Percentiles rank a stretch among this genome's conserved stretches.
Conservation (phyloP, 2,329 filamentous ascomycete genomes). For the Nemania sp. region DNA sequence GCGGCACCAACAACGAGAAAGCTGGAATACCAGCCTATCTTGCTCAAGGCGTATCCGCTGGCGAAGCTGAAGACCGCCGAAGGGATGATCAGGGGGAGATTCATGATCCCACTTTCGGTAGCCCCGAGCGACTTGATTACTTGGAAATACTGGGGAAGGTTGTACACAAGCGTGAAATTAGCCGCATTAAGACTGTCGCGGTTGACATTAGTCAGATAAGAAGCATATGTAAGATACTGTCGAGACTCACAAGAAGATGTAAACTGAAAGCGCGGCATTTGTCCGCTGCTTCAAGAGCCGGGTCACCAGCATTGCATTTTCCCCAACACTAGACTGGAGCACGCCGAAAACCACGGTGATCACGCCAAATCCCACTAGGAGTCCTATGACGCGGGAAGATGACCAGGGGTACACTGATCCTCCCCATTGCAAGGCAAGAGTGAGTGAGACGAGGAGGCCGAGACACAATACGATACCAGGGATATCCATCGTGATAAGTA, state of each 20-base stretch:
- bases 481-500: too few relatives aligned
- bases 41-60: conserved; percentile 32
- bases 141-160: conserved; percentile 48
- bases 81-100: conserved; percentile 44
- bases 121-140: conserved; percentile 40
- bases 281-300: conserved; percentile 11
- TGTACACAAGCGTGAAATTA: conserved; percentile 35
- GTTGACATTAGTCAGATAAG: neutral
- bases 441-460: neutral
- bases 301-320: conserved; percentile 26
- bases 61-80: conserved; percentile 23
- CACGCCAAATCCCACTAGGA: conserved; percentile 5
- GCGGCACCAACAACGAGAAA: conserved; percentile 44
- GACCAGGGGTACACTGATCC: neutral
- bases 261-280: neutral
- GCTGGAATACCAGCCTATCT: conserved; percentile 36
- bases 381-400: neutral
- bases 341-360: conserved; percentile 33
- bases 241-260: conserved; percentile 8
- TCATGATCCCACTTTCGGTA: conserved; percentile 40
- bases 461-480: neutral
- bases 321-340: conserved; percentile 15
- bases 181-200: neutral
- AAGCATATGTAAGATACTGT: too few relatives aligned
- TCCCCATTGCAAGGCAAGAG: neutral